These are phyloP conservation scores for Sphagnum magellanicum DNA, from an alignment of 228 moss, liverwort and hornwort species.

Conservation along the genomic window DNA sequence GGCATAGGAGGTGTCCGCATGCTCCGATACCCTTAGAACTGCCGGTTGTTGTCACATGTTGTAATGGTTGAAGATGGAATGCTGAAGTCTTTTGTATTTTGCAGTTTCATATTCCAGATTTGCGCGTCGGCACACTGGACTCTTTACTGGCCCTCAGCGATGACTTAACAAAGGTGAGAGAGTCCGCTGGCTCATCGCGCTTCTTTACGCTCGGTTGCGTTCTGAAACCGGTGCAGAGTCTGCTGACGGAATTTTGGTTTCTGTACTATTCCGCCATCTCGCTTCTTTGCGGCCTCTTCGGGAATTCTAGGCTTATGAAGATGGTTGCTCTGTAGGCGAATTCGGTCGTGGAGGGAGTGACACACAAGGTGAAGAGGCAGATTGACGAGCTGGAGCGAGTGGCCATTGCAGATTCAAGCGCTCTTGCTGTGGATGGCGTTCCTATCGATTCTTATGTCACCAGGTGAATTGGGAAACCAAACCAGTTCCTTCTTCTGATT, in stretches of 20 bases:
- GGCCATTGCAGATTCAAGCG: conserved; percentile 21
- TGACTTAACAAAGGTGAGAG: conserved; percentile 49
- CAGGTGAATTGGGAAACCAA: conserved; percentile 16
- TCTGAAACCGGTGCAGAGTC: too few species aligned
- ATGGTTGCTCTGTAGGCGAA: conserved; percentile 22
- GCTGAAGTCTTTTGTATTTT: not conserved
- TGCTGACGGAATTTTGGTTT: too few species aligned
- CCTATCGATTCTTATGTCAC: conserved; percentile 59
- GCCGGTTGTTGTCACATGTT: too few species aligned
- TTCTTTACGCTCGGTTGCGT: too few species aligned
- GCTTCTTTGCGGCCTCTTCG: too few species aligned
- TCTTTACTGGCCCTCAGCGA: conserved; percentile 62
- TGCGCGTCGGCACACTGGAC: conserved; percentile 71
- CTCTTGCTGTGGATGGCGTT: conserved; percentile 62
- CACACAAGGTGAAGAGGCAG: conserved; percentile 55
- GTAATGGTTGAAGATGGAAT: too few species aligned
- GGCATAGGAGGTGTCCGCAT: too few species aligned
- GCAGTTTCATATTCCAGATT: conserved; percentile 68
- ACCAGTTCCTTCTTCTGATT: too few species aligned
- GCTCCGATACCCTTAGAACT: too few species aligned
- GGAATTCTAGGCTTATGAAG: too few species aligned
- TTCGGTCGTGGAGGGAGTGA: conserved; percentile 45
- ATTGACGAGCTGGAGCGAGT: conserved; percentile 66
- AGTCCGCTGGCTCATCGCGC: too few species aligned
- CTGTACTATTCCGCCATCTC: too few species aligned